A percentile compares a stretch with the other conserved stretches of the same genome.
Conservation (phyloP, 176 grass and related monocot species). For the Alloteropsis semialata region DNA sequence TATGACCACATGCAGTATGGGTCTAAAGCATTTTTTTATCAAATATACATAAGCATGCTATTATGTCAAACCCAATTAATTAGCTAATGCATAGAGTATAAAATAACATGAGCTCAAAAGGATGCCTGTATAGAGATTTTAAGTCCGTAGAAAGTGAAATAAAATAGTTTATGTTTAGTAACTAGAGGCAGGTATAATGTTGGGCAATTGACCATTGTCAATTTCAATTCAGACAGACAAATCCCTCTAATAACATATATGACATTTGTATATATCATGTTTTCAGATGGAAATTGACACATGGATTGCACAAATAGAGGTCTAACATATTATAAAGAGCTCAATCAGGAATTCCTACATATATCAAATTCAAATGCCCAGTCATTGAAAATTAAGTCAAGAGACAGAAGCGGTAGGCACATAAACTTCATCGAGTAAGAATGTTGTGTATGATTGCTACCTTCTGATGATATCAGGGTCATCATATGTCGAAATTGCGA, state of each 20-base stretch:
- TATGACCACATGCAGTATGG: not conserved
- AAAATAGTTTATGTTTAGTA: not conserved
- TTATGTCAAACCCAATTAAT: not conserved
- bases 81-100: not conserved
- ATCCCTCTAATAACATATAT: not conserved
- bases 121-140: not conserved
- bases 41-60: not conserved
- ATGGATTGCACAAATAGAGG: not conserved
- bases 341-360: constrained; percentile 30
- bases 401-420: not conserved
- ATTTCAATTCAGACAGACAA: not conserved
- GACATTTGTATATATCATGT: not conserved
- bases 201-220: not conserved
- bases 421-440: not conserved
- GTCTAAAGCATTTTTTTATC: not conserved
- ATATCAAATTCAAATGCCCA: not conserved
- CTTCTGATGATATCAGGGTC: constrained; percentile 90
- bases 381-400: constrained; percentile 25
- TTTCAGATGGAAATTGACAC: not conserved
- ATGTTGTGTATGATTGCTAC: constrained; percentile 34
- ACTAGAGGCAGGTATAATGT: not conserved
- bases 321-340: constrained; percentile 23
- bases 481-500: constrained; percentile 90
- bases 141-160: not conserved
- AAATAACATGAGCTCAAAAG: not conserved